Base-by-base conservation (phyloP, 345 rosid genomes). In the Brassica incana region DNA sequence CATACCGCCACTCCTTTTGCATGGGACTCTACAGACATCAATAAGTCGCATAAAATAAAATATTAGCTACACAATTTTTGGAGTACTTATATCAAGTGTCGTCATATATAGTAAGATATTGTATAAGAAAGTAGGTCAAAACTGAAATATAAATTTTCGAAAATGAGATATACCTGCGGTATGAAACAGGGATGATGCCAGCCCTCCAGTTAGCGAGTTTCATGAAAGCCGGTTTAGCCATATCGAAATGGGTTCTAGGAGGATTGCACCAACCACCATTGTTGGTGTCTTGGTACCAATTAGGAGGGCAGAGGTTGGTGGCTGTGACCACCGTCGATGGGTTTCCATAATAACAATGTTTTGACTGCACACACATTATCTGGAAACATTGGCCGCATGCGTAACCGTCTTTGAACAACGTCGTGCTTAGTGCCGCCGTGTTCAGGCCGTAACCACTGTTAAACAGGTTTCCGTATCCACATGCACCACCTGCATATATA, bases 331-430 rank as follows among this genome's bases (percentile, higher is more conserved):
- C 36, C 6, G 88, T 88, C 10, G 94, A 82, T 10, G 85, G 86
- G 63, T 78, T 78, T 3, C 91, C 90, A 25, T 81, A 78, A 68
- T 84, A 80, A 88, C 98, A 93, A 85, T 81, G 77, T 1, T 71
- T 73, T 2, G 97, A 90, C 29, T 83, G 38, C 25, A 48, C 75
- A 59, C 99, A 92, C 77, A 80, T 79, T 68, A 95, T 89, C 74
- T 91, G 89, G 85, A 83, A 92, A 73, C 99, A 91, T 18, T 89
- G 88, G 12, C 99, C 99, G 27, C 99, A 95, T 2, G 84, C 90
- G 40, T 85, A 89, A 10, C 99, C 99, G 27, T 86, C 82, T 80
- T 91, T 88, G 80, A 95, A 92, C 77, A 95, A 35, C 3, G 87
- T 84, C 1, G 97, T 79, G 86, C 97, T 92, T 72, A 95, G 76